phyloP scores from a whole-genome alignment of 75 land plant genomes.

The Larix kaempferi region DNA sequence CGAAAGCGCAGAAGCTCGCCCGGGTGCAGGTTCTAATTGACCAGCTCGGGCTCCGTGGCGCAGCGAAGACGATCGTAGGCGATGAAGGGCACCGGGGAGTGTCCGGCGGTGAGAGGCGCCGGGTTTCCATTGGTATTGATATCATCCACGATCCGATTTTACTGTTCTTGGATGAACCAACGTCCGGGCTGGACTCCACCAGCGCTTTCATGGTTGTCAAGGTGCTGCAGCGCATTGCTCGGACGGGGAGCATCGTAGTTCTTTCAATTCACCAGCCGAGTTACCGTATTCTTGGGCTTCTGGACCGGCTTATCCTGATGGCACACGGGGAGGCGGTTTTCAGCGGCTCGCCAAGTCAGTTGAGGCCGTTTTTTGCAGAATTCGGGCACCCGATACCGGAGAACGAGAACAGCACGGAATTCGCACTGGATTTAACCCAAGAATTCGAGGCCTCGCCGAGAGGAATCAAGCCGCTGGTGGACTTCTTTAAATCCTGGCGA shows the following conservation, averaged over 20 bases:
- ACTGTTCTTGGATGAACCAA: slow-evolving; percentile 82
- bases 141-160: slow-evolving; percentile 79
- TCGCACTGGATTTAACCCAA: slow-evolving; percentile 52
- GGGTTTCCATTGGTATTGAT: slow-evolving; percentile 86
- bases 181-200: slow-evolving; percentile 82
- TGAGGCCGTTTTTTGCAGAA: slow-evolving; percentile 43
- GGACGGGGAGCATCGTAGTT: slow-evolving; percentile 69
- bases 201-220: slow-evolving; percentile 77
- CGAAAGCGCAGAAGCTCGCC: slow-evolving; percentile 43
- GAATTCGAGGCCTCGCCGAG: slow-evolving; percentile 34
- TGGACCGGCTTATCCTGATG: slow-evolving; percentile 62
- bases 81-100: slow-evolving; percentile 79
- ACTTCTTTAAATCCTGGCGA: slow-evolving; percentile 60
- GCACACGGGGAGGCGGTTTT: slow-evolving; percentile 61
- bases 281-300: slow-evolving; percentile 54
- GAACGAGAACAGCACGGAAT: slow-evolving; percentile 68
- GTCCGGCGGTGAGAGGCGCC: slow-evolving; percentile 77
- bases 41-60: slow-evolving; percentile 60
- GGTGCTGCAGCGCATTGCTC: slow-evolving; percentile 64
- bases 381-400: slow-evolving; percentile 69
- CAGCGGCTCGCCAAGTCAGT: slow-evolving; percentile 44
- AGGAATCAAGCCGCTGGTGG: slow-evolving; percentile 51
- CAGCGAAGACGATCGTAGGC: slow-evolving; percentile 76
- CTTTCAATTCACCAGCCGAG: slow-evolving; percentile 85
- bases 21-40: slow-evolving; percentile 60